Evolutionary conservation across 2,329 filamentous ascomycete genomes (phyloP), one percentile per base, ranked within the genome.

Genomic region (Colletotrichum coccodes): DNA sequence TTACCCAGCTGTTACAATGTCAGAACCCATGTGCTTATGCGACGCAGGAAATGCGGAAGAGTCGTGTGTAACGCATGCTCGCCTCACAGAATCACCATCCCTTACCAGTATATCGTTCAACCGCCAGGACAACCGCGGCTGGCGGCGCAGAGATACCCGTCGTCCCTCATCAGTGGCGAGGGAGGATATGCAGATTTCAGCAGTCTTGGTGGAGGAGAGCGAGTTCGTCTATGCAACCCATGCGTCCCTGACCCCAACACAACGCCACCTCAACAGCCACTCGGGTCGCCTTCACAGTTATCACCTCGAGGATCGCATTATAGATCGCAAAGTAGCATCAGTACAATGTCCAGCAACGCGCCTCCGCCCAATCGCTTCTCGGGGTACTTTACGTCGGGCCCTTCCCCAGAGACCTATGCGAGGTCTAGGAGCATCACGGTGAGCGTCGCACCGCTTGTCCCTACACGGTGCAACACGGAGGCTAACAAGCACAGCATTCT

Each of bases 21-120:
- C 50, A 32, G 34, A 53, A 53, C 49, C 42, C 38, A 42, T 21
- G 26, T 49, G 28, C 54, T 68, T 42, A 70, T 21, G 36, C 28
- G 38, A 46, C 16, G 5, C 54, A 92, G 91, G 73, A 98, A 97
- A 87, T 98, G 95, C 77, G 95, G 95, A 52, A 87, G 94, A 70
- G 95, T 98, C 9, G 95, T 98, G 28, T 98, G 95, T 80, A 90
- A 91, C 66, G 86, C 90, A 23, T 98, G 95, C 82, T 98, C 95
- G 3, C 95, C 95, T 4, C 95, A 98, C 79, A 90, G 94, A 70
- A 98, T 98, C 76, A 97, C 93, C 4, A 98, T 98, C 71, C 95
- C 95, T 1, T 89, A 95, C 72, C 93, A 96, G 76, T 98, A 94
- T 78, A 97, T 98, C 72, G 94, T 98, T 30, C 91, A 92, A 54